Base-by-base conservation (phyloP, 2,329 filamentous ascomycete genomes). In the Aspergillus costaricaensis region DNA sequence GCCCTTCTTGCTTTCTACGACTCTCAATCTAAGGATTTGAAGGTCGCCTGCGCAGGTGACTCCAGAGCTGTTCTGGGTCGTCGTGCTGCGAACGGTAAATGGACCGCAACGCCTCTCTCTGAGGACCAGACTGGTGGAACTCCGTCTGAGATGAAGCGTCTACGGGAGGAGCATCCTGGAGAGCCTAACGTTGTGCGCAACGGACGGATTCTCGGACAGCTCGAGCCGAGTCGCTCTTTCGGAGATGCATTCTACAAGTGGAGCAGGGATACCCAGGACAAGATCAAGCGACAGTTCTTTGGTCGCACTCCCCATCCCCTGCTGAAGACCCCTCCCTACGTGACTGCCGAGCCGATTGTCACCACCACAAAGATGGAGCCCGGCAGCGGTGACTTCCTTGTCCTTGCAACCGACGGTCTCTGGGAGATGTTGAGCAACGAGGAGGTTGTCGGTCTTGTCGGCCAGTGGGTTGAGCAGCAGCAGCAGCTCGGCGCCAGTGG, bases 341-440 rank as follows among this genome's bases (percentile, higher is more conserved):
- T 99, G 43, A 99, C 95, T 3, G 95, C 95, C 1, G 96, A 99
- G 77, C 95, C 95, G 2, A 85, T 98, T 21, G 86, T 99, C 56
- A 98, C 94, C 0, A 96, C 92, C 1, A 98, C 94, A 49, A 90
- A 95, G 75, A 89, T 99, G 55, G 84, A 94, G 68, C 95, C 95
- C 1, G 86, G 91, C 57, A 91, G 91, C 64, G 93, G 94, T 49
- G 95, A 99, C 74, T 99, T 99, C 70, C 83, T 99, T 12, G 94
- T 99, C 63, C 88, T 99, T 83, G 95, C 95, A 21, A 97, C 95
- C 0, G 95, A 99, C 73, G 95, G 95, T 4, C 83, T 99, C 0
- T 99, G 95, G 95, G 95, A 99, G 79, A 98, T 98, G 95, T 83
- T 99, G 63, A 97, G 92, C 51, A 99, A 98, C 70, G 95, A 99